Evolutionary conservation across 768 basidiomycete genomes (phyloP).

Genomic region (Pisolithus marmoratus): DNA sequence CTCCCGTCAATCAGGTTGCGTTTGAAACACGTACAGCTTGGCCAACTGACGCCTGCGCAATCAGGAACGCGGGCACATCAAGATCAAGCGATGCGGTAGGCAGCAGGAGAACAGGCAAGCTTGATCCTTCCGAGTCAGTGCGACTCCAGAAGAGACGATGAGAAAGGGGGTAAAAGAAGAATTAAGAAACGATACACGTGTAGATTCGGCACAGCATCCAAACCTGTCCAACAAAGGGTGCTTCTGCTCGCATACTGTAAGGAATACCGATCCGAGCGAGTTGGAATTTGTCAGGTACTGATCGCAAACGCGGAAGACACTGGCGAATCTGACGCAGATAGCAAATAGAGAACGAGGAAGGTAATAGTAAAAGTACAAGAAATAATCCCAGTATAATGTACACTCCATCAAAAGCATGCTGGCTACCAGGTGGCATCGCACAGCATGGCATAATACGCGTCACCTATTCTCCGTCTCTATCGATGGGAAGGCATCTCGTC

Average conservation of each 20-base stretch:
- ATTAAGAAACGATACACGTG: not conserved
- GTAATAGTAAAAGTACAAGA: not conserved
- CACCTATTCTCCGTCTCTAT: slow-evolving; percentile 14
- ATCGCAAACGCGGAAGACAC: not conserved
- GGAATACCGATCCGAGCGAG: not conserved
- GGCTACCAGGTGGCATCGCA: not conserved
- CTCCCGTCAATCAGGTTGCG: too few species aligned
- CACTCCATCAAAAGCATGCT: not conserved
- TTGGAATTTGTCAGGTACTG: not conserved
- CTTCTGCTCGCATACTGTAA: not conserved
- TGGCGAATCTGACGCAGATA: not conserved
- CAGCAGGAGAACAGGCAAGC: not conserved
- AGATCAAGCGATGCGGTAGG: not conserved
- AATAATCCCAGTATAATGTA: not conserved
- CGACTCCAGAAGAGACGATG: not conserved
- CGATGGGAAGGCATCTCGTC: slow-evolving; percentile 48
- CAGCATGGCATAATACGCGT: not conserved
- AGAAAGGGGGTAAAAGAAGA: not conserved
- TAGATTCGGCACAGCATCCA: not conserved
- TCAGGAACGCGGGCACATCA: not conserved
- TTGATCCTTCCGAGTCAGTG: not conserved
- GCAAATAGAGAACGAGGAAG: not conserved
- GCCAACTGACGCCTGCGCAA: not conserved
- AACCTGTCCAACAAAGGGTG: slow-evolving; percentile 1
- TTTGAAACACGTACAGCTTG: too few species aligned